phyloP scores from a whole-genome alignment of 768 basidiomycete genomes.

The Cyathus striatus region DNA sequence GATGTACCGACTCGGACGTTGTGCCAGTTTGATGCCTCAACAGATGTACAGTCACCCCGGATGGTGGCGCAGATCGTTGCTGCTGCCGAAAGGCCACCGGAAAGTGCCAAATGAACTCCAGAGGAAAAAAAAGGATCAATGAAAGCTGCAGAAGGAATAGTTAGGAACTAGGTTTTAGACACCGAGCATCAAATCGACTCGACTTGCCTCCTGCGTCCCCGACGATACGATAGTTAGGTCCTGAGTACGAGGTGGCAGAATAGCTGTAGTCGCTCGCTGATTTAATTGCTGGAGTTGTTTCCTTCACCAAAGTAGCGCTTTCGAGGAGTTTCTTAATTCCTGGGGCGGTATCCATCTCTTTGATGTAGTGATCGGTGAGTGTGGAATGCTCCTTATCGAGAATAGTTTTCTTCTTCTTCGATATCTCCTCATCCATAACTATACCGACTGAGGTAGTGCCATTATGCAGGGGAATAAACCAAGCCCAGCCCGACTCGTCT shows the following conservation, averaged over 20 bases:
- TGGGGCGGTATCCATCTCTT: slow-evolving; percentile 26
- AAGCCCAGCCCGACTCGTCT: slow-evolving; percentile 47
- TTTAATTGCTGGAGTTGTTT: slow-evolving; percentile 11
- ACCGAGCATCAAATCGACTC: background rate
- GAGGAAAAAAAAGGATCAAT: slow-evolving; percentile 23
- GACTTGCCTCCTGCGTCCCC: slow-evolving; percentile 23
- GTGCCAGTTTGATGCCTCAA: slow-evolving; percentile 24
- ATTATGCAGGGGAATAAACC: slow-evolving; percentile 43
- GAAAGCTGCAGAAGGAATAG: slow-evolving; percentile 10
- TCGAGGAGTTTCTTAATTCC: slow-evolving; percentile 20
- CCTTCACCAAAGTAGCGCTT: slow-evolving; percentile 13
- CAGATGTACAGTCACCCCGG: slow-evolving; percentile 21
- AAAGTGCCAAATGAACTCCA: slow-evolving; percentile 28
- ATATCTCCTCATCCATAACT: slow-evolving; percentile 26
- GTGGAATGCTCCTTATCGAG: slow-evolving; percentile 4
- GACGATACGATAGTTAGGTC: slow-evolving; percentile 22
- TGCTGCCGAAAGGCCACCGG: slow-evolving; percentile 27
- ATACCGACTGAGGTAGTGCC: slow-evolving; percentile 35
- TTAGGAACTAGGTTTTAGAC: background rate
- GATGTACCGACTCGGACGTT: slow-evolving; percentile 22
- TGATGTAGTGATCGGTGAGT: slow-evolving; percentile 26
- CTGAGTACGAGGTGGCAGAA: slow-evolving; percentile 22
- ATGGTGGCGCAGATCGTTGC: slow-evolving; percentile 26
- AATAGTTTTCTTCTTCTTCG: slow-evolving; percentile 15
- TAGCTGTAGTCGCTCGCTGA: slow-evolving; percentile 28